These are phyloP conservation scores for Staphylotrichum tortipilum DNA, from an alignment of 495 filamentous ascomycete species.

Conservation along the genomic window DNA sequence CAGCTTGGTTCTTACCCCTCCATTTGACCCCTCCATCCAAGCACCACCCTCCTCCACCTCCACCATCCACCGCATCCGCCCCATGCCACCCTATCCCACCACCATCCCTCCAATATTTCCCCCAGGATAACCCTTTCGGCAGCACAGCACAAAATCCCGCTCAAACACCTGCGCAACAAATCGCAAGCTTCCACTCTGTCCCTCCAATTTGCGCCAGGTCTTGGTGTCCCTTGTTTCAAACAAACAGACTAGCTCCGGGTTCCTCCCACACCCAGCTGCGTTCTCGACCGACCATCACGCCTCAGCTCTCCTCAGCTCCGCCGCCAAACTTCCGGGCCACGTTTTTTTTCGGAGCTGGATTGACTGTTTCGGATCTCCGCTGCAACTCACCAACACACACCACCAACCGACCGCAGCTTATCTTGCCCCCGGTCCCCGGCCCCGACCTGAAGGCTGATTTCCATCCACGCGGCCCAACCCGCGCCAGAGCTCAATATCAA, in stretches of 20 bases:
- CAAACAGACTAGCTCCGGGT: background rate
- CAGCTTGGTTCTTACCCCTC: too few species aligned
- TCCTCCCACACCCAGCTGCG: background rate
- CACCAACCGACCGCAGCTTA: background rate
- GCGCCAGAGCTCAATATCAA: too few species aligned
- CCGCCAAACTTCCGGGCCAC: too few species aligned
- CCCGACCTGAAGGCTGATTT: background rate
- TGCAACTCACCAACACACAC: background rate
- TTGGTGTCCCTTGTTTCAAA: background rate
- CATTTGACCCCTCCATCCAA: too few species aligned
- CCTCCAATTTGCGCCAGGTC: too few species aligned
- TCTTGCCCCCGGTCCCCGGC: background rate
- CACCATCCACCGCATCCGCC: too few species aligned
- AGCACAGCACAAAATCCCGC: slow-evolving; percentile 4
- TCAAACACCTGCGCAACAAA: background rate
- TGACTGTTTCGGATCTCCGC: background rate
- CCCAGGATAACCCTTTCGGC: slow-evolving; percentile 1
- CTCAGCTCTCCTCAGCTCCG: background rate
- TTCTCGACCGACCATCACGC: too few species aligned
- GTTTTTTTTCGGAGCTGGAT: background rate
- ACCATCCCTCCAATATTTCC: background rate
- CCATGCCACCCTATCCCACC: slow-evolving; percentile 9
- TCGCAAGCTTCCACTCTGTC: background rate
- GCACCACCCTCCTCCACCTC: too few species aligned
- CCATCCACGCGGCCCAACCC: too few species aligned